Evolutionary conservation across 768 basidiomycete genomes (phyloP).

Genomic region (Collybiopsis confluens): DNA sequence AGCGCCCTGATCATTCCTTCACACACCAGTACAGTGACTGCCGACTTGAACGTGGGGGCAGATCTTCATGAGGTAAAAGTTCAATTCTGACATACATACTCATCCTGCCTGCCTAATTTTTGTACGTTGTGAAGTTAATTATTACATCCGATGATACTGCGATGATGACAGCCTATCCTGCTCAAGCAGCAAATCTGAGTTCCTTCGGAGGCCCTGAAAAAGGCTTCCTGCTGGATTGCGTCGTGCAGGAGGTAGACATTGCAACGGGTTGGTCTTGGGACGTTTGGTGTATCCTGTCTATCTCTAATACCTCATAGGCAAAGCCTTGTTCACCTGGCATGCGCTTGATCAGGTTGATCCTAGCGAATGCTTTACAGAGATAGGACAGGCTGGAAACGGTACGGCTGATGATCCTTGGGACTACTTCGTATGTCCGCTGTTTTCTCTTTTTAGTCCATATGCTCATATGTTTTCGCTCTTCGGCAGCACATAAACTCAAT

Average conservation of each 20-base stretch:
- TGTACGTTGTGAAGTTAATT: background rate
- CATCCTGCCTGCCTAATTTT: too few species aligned
- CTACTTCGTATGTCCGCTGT: background rate
- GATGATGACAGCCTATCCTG: background rate
- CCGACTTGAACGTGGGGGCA: background rate
- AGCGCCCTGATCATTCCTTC: too few species aligned
- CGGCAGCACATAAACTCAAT: conserved; percentile 10
- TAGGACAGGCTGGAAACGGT: background rate
- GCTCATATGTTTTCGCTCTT: background rate
- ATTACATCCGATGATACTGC: conserved; percentile 1
- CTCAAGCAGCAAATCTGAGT: background rate
- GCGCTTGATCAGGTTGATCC: background rate
- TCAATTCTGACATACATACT: too few species aligned
- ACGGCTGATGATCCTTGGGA: conserved; percentile 5
- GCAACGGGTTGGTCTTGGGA: background rate
- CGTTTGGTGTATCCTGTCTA: too few species aligned
- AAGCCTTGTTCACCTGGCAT: conserved; percentile 3
- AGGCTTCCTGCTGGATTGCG: background rate
- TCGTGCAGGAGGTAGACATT: conserved; percentile 3
- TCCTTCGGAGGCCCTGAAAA: background rate
- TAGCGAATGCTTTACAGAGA: conserved; percentile 2
- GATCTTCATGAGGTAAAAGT: conserved; percentile 5
- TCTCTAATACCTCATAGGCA: background rate
- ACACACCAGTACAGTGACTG: background rate
- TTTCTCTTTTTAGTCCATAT: background rate